Percentiles rank a stretch among this genome's conserved stretches.
These are phyloP conservation scores for Daphne laureola DNA, from an alignment of 441 rosid genomes.

Conservation along the genomic window DNA sequence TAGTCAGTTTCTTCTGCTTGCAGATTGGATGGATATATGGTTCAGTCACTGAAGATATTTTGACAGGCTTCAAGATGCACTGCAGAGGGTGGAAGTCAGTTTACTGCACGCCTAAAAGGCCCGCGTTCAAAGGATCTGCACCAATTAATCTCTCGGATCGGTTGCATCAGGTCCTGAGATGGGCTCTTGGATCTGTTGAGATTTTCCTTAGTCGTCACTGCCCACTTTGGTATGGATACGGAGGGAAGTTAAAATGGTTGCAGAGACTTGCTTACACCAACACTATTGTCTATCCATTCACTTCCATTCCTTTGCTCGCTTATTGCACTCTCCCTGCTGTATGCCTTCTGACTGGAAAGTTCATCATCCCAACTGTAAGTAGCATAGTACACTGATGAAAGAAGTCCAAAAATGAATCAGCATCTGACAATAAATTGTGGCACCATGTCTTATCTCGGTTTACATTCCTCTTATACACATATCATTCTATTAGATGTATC, in stretches of 20 bases:
- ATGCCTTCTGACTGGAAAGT: conserved; percentile 89
- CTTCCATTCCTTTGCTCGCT: conserved; percentile 80
- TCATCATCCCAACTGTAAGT: conserved; percentile 80
- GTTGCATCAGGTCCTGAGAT: conserved; percentile 82
- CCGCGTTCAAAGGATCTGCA: conserved; percentile 89
- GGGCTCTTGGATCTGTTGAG: conserved; percentile 95
- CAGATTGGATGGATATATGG: conserved; percentile 99
- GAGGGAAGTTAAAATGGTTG: conserved; percentile 75
- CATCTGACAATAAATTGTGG: no score
- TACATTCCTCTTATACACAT: no score
- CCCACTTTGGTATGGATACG: conserved; percentile 90
- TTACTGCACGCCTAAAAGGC: conserved; percentile 67
- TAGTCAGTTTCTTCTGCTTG: conserved; percentile 8
- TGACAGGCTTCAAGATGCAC: conserved; percentile 91
- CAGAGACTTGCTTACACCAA: conserved; percentile 81
- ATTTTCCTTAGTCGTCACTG: conserved; percentile 89
- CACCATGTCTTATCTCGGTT: no score
- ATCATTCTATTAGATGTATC: no score
- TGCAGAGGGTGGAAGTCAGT: conserved; percentile 90
- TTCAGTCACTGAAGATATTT: conserved; percentile 79
- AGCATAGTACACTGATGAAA: neutral
- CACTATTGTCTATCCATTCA: conserved; percentile 86
- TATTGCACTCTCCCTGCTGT: conserved; percentile 78
- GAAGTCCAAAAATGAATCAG: neutral
- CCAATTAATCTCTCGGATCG: conserved; percentile 90